phyloP scores from a whole-genome alignment of 306 rosid genomes.

The Cucumis cinereus region DNA sequence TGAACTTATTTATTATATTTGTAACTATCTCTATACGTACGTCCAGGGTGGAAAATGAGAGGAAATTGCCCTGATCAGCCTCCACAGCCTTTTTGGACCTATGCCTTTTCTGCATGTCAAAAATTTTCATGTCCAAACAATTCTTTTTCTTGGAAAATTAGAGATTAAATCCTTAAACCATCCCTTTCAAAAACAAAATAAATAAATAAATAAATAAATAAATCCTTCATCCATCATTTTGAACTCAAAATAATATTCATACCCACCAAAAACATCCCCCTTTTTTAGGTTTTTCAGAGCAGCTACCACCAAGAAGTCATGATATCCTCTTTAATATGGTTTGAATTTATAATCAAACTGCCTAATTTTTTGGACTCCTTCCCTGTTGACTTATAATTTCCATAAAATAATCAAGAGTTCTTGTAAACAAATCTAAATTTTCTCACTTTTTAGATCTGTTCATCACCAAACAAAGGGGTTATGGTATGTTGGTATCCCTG shows the following conservation, averaged over 20 bases:
- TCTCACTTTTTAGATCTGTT: neutral
- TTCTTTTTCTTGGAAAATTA: neutral
- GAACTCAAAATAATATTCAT: neutral
- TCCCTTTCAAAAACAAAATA: too few species aligned
- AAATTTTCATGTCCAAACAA: neutral
- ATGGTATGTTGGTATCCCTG: neutral
- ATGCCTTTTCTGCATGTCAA: neutral
- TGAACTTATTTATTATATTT: too few species aligned
- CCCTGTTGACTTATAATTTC: neutral
- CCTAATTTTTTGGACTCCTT: neutral
- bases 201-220: too few species aligned
- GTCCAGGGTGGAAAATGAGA: neutral
- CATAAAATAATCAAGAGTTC: neutral
- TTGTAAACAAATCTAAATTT: neutral
- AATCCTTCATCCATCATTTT: neutral
- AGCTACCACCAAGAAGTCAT: neutral
- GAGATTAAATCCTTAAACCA: neutral
- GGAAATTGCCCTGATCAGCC: neutral
- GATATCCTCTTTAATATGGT: neutral
- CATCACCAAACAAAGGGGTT: neutral
- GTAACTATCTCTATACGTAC: too few species aligned
- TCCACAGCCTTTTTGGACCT: constrained; percentile 6
- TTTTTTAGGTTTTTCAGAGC: neutral
- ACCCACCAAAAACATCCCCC: neutral
- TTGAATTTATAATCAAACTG: neutral